Percentiles rank a stretch among this genome's conserved stretches.
phyloP scores from a whole-genome alignment of 768 basidiomycete genomes.

The Ramaria rubella region DNA sequence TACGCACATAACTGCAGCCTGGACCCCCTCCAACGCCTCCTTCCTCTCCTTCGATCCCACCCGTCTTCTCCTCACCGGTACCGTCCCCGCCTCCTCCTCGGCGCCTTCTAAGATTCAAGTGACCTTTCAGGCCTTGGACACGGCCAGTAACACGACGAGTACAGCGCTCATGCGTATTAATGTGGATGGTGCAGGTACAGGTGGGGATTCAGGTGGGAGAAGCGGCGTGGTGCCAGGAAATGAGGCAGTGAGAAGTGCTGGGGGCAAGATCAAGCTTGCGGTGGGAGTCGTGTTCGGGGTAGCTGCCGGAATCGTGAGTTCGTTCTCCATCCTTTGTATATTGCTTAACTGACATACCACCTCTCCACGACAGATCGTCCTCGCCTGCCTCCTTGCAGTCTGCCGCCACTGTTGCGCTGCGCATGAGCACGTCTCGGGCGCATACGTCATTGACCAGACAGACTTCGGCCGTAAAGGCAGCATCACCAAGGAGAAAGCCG shows the following conservation, averaged over 20 bases:
- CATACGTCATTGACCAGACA: neutral
- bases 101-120: neutral
- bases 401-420: neutral
- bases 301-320: neutral
- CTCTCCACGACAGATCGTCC: neutral
- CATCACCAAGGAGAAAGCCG: neutral
- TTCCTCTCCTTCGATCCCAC: slow-evolving; percentile 50
- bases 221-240: slow-evolving; percentile 11
- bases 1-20: slow-evolving; percentile 48
- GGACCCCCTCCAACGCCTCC: slow-evolving; percentile 39
- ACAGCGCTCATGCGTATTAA: slow-evolving; percentile 10
- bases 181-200: neutral
- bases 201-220: slow-evolving; percentile 14
- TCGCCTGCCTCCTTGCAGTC: neutral
- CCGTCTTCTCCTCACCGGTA: slow-evolving; percentile 46
- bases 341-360: neutral
- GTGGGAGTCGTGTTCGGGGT: neutral
- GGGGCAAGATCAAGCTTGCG: neutral
- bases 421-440: neutral
- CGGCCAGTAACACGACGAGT: neutral
- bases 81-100: slow-evolving; percentile 41
- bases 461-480: neutral
- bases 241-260: neutral
- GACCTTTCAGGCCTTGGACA: neutral
- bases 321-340: neutral